Evolutionary conservation across 106 monocot species (phyloP), one percentile per base, ranked within the genome.

Genomic region (Dioscorea alata): DNA sequence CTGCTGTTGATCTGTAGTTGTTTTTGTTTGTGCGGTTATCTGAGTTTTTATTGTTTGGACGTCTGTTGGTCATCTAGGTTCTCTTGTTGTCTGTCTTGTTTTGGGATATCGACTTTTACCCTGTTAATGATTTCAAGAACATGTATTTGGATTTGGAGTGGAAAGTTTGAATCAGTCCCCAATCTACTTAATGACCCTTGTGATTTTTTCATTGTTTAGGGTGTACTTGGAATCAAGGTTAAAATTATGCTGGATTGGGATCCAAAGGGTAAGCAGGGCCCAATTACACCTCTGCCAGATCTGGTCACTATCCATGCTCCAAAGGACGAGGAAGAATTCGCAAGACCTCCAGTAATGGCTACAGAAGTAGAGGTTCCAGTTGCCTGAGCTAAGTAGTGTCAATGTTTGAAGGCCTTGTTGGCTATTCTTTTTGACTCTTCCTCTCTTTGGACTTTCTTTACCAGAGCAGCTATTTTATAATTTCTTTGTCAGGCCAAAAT

Each of bases 311-410:
- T 71, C 33, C 61, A 61, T 49, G 15, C 60, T 7, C 71, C 60
- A 6, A 71, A 71, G 71, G 71, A 71, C 17, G 71, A 71, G 15
- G 71, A 71, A 28, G 71, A 71, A 50, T 69, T 23, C 20, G 16
- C 16, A 13, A 57, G 33, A 34, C 58, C 69, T n/a, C 25, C 68
- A 20, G 17, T 69, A 25, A 5, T 65, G 50, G 64, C 65, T 23
- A 33, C 64, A 9, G 73, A 65, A 15, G 56, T 73, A 15, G 73
- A 64, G 54, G 19, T 64, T 35, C 64, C 73, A 57, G 53, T 65
- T 73, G 53, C 64, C 23, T 64, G 31, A 60, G 23, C 22, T 20
- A 12, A 23, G 12, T 24, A 21, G 4, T 12, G n/a, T 59, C 23
- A 4, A 6, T 59, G 12, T 1, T 9, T 22, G 12, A 4, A 20